Base-by-base conservation (phyloP, 768 basidiomycete species). In the Suillus subluteus region DNA sequence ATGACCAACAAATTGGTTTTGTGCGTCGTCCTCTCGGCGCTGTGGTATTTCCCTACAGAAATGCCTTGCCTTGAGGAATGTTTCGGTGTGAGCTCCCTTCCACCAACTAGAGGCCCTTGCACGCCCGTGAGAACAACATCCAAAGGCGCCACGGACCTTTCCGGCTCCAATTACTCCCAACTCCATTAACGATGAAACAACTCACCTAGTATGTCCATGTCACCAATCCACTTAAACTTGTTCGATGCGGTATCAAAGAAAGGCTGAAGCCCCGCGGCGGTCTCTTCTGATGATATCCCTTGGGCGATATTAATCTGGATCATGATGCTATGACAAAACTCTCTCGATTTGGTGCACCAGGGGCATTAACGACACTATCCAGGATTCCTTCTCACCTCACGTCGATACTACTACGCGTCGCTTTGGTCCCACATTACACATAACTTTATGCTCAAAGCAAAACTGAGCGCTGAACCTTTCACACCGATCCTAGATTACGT, bases 1-100 rank as follows among this genome's bases (percentile, higher is more conserved):
- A 83, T 83, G 80, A 77, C 74, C 72, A 71, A 26, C 26, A 61
- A 41, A 43, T 61, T 56, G 41, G 41, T 30, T 41, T 43, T 61
- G 40, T 61, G 30, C 18, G 18, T 30, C 18, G 41, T 61, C 59
- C 59, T 43, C 63, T 43, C 58, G 37, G 30, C 55, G 52, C 37
- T 64, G 26, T 41, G 59, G 58, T 64, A 64, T 35, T 64, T 64
- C 63, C 37, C 52, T 40, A 26, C 48, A 40, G 63, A 59, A 64
- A 64, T 64, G 56, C 50, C 37, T 23, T 56, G 43, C 63, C 63
- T 64, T 62, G 63, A 62, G 63, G 63, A 58, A 41, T 40, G 58
- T 64, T 64, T 41, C 18, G 63, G 63, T 37, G 35, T 58, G 30
- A 62, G 63, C 41, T 43, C 59, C 59, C 37, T 30, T 52, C 40